These are phyloP conservation scores for Aspergillus pseudoterreus DNA, from an alignment of 2,329 filamentous ascomycete species.

Conservation along the genomic window DNA sequence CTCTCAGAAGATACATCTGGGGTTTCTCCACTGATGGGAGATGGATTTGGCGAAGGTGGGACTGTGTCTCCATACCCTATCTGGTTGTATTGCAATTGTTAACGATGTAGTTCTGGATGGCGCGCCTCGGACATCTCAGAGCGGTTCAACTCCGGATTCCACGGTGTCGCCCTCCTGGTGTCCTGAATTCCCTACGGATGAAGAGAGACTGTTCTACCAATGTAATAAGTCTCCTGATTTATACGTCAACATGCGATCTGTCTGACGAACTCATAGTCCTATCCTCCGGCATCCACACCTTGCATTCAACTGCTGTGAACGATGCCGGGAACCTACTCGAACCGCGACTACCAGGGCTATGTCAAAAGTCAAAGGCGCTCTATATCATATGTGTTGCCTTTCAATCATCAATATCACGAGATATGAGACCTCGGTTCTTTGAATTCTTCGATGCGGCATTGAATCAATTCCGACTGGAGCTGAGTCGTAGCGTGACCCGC, in stretches of 20 bases:
- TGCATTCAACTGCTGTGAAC: constrained; percentile 24
- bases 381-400: constrained; percentile 28
- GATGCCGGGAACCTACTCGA: constrained; percentile 16
- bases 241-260: not conserved
- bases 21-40: not conserved
- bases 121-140: not conserved
- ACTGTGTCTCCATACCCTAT: not conserved
- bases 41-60: not conserved
- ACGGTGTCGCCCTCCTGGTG: not conserved
- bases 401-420: constrained; percentile 19
- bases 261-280: constrained; percentile 10
- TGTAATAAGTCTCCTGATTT: constrained; percentile 12
- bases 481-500: constrained; percentile 16
- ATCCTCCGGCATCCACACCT: constrained; percentile 21
- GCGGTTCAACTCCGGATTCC: no score
- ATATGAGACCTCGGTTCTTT: constrained; percentile 17
- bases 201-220: constrained; percentile 20
- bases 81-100: not conserved
- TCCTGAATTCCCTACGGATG: constrained; percentile 1
- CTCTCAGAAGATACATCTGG: not conserved
- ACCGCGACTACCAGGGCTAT: constrained; percentile 18
- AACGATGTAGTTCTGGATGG: not conserved
- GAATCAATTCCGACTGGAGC: constrained; percentile 24
- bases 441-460: constrained; percentile 27
- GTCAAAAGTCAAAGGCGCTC: constrained; percentile 23